A percentile compares a stretch with the other conserved stretches of the same genome.
Conservation (phyloP, 345 rosid genomes). For the Turritis glabra region DNA sequence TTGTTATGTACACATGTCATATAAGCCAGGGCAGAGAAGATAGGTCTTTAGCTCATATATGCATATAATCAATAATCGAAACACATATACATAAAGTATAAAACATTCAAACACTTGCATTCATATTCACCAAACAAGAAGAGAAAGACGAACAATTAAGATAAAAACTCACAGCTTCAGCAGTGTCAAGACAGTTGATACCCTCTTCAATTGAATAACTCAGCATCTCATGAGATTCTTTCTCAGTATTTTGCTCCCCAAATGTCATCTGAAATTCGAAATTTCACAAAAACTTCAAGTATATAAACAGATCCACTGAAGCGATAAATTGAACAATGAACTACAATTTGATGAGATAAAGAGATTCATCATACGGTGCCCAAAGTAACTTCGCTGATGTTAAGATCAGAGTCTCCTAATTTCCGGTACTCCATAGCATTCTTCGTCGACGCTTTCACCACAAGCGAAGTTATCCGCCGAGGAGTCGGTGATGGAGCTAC, state of each 20-base stretch:
- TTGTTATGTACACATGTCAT: background rate
- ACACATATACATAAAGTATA: background rate
- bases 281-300: background rate
- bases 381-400: slow-evolving; percentile 67
- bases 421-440: slow-evolving; percentile 64
- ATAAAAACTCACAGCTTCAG: slow-evolving; percentile 67
- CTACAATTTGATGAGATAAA: background rate
- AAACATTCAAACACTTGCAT: background rate
- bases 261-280: slow-evolving; percentile 72
- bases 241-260: slow-evolving; percentile 86
- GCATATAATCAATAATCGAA: background rate
- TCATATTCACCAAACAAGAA: background rate
- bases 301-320: background rate
- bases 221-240: slow-evolving; percentile 81
- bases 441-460: slow-evolving; percentile 48
- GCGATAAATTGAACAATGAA: background rate
- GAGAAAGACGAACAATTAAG: background rate
- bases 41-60: background rate
- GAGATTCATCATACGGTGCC: slow-evolving; percentile 61
- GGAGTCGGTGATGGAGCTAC: slow-evolving; percentile 4
- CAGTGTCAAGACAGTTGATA: slow-evolving; percentile 75
- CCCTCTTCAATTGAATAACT: slow-evolving; percentile 71
- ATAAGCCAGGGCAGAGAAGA: background rate
- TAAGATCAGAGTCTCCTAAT: slow-evolving; percentile 84
- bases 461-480: slow-evolving; percentile 21